A percentile compares a stretch with the other conserved stretches of the same genome.
These are phyloP conservation scores for Ogataea dorogensis DNA, from an alignment of 805 yeast genomes.

Conservation along the genomic window DNA sequence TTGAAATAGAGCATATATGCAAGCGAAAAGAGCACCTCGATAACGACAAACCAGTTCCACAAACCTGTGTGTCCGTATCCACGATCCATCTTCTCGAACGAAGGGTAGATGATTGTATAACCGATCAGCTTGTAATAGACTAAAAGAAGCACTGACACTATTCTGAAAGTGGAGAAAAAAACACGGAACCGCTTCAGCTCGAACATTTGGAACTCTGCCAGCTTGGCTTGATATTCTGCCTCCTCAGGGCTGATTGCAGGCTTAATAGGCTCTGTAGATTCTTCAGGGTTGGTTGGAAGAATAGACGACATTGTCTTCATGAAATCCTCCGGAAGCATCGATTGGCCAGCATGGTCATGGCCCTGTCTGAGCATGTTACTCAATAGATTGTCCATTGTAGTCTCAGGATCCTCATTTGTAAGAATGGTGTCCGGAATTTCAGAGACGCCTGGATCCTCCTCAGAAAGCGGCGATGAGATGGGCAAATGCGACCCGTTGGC, in stretches of 20 bases:
- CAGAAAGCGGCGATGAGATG: slow-evolving; percentile 33
- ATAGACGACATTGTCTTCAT: slow-evolving; percentile 31
- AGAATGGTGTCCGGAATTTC: slow-evolving; percentile 11
- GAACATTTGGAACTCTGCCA: slow-evolving; percentile 14
- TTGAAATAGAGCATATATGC: slow-evolving; percentile 17
- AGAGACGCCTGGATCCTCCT: slow-evolving; percentile 28
- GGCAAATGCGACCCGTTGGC: slow-evolving; percentile 37
- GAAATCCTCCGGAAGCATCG: slow-evolving; percentile 28
- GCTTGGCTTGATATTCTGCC: slow-evolving; percentile 13
- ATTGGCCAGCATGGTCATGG: slow-evolving; percentile 10
- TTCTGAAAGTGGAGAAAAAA: slow-evolving; percentile 21
- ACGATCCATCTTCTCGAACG: slow-evolving; percentile 15
- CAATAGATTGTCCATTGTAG: slow-evolving; percentile 19
- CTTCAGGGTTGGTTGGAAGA: slow-evolving; percentile 10
- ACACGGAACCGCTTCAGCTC: slow-evolving; percentile 15
- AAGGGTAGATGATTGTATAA: slow-evolving; percentile 10
- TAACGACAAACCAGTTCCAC: slow-evolving; percentile 24
- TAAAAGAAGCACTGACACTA: slow-evolving; percentile 13
- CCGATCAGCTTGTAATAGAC: slow-evolving; percentile 12
- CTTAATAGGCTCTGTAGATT: slow-evolving; percentile 2
- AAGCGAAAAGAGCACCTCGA: slow-evolving; percentile 24
- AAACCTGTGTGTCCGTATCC: slow-evolving; percentile 16
- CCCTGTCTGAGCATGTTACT: slow-evolving; percentile 20
- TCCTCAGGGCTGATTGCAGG: slow-evolving; percentile 11
- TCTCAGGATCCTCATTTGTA: slow-evolving; percentile 10